Base-by-base conservation (phyloP, 495 filamentous ascomycete genomes). In the Aspergillus olivimuriae region DNA sequence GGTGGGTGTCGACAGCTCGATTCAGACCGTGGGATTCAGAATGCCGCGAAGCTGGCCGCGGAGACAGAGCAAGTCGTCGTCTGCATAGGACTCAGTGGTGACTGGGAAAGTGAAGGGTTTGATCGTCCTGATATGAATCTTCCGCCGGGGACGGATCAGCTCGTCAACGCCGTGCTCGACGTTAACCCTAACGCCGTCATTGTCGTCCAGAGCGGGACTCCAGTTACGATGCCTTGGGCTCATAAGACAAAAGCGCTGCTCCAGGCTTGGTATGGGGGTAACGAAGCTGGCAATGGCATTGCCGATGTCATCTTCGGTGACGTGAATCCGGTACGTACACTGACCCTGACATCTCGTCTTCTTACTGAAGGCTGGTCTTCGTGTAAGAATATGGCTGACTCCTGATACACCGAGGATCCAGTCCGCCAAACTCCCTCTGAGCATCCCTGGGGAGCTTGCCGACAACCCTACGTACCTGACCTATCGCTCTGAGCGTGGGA, bases 71-170 rank as follows among this genome's bases (percentile, higher is more conserved):
- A 87, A 19, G 85, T 85, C 2, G 66, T 90, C 28, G 68, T 91
- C 1, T 72, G 84, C 46, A 82, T 84, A 12, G 87, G 87, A 8
- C 65, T 91, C 16, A 85, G 84, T 54, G 77, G 73, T 16, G 87
- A 94, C 55, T 91, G 87, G 87, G 87, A 91, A 57, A 82, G 81
- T 14, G 87, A 92, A 61, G 87, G 87, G 6, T 81, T 85, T 36
- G 87, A 92, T 54, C 74, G 86, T 9, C 69, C 81, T 39, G 74
- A 72, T 23, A 89, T 90, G 84, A 75, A 82, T 44, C 68, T 91
- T 8, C 86, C 86, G 4, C 79, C 80, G 2, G 73, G 72, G 44
- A 83, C 82, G 46, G 83, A 90, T 57, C 72, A 79, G 12, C 70
- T 92, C 12, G 74, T 91, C 47, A 68, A 76, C 24, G 74, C 75